These are phyloP conservation scores for Sorghum bicolor DNA, from an alignment of 176 grass and related monocot species.

Conservation along the genomic window DNA sequence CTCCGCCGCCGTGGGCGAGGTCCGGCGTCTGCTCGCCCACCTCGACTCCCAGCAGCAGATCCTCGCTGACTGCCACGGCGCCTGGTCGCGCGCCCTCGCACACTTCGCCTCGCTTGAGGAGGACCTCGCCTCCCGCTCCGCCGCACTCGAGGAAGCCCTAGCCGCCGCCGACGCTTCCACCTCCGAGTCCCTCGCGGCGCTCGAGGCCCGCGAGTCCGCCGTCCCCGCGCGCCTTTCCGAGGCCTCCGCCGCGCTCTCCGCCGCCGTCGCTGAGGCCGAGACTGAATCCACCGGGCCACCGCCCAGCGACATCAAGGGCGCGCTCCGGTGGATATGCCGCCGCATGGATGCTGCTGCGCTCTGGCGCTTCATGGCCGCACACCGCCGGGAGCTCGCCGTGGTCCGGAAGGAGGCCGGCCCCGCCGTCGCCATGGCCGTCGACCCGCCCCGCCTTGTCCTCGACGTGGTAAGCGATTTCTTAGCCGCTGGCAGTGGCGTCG, in stretches of 20 bases:
- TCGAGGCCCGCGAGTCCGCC: conserved; percentile 46
- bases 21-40: conserved; percentile 44
- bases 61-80: conserved; percentile 37
- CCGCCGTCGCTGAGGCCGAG: conserved; percentile 30
- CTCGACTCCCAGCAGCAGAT: conserved; percentile 57
- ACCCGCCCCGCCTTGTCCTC: conserved; percentile 65
- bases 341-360: conserved; percentile 66
- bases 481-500: neutral
- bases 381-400: conserved; percentile 36
- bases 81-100: conserved; percentile 44
- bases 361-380: conserved; percentile 55
- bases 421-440: conserved; percentile 51
- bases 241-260: conserved; percentile 39
- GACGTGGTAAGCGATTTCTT: conserved; percentile 62
- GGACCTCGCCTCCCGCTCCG: conserved; percentile 53
- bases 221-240: conserved; percentile 36
- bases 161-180: conserved; percentile 38
- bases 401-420: conserved; percentile 43
- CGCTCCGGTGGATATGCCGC: conserved; percentile 72
- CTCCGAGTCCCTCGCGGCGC: conserved; percentile 43
- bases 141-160: conserved; percentile 48
- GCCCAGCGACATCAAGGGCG: conserved; percentile 35
- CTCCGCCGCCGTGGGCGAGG: conserved; percentile 35
- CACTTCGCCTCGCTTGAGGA: conserved; percentile 61
- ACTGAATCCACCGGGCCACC: conserved; percentile 35